Evolutionary conservation across 495 filamentous ascomycete species (phyloP).

Genomic region (Penicillium salamii): DNA sequence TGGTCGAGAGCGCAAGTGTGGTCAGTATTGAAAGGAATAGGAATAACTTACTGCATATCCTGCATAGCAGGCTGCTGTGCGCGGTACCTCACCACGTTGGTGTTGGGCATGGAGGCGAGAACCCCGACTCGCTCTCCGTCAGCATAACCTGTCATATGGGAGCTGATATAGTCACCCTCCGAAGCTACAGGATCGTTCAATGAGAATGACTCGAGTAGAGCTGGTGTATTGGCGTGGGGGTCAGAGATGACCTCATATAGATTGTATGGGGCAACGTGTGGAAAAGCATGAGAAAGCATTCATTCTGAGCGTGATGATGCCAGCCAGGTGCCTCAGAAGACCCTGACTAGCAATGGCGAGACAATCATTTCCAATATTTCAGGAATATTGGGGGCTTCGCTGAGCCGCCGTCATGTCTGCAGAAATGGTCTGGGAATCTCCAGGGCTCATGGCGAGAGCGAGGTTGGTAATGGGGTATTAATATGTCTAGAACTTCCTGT

Average conservation of each 20-base stretch:
- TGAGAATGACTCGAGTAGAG: slow-evolving; percentile 35
- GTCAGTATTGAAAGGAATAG: slow-evolving; percentile 36
- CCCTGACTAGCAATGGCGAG: slow-evolving; percentile 23
- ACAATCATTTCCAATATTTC: too few relatives aligned
- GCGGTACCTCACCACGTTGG: slow-evolving; percentile 47
- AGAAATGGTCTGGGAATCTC: too few relatives aligned
- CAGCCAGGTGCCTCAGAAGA: slow-evolving; percentile 22
- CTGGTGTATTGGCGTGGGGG: slow-evolving; percentile 17
- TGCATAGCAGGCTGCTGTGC: slow-evolving; percentile 43
- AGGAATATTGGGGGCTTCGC: too few relatives aligned
- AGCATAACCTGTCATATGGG: slow-evolving; percentile 37
- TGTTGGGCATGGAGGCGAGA: slow-evolving; percentile 43
- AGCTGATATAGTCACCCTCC: slow-evolving; percentile 41
- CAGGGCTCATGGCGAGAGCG: too few relatives aligned
- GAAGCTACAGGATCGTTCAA: slow-evolving; percentile 40
- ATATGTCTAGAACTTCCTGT: too few relatives aligned
- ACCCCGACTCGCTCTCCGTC: slow-evolving; percentile 41
- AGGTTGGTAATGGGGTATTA: too few relatives aligned
- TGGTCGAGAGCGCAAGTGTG: slow-evolving; percentile 33
- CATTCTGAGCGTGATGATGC: slow-evolving; percentile 25
- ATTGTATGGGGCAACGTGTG: not conserved
- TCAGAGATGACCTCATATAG: not conserved
- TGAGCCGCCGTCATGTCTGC: too few relatives aligned
- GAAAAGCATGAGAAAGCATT: slow-evolving; percentile 15
- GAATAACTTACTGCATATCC: slow-evolving; percentile 48